These are phyloP conservation scores for Telfairia occidentalis DNA, from an alignment of 331 rosid species.

Conservation along the genomic window DNA sequence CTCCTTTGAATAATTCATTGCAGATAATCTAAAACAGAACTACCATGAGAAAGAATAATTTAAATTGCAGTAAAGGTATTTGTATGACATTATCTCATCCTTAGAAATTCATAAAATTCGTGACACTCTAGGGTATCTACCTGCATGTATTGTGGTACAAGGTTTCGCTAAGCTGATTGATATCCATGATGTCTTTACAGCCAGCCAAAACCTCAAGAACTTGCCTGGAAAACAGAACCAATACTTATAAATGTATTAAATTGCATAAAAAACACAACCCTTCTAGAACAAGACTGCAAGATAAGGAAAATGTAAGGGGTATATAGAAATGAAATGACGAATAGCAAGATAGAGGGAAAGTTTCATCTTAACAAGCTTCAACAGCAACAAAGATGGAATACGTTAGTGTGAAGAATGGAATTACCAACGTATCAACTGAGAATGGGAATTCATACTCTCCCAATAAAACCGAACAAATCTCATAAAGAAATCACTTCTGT, in stretches of 20 bases:
- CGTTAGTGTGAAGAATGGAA: neutral
- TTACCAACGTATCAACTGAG: neutral
- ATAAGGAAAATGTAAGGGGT: neutral
- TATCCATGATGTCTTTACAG: slow-evolving; percentile 53
- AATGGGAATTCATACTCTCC: neutral
- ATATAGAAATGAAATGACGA: neutral
- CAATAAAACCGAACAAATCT: neutral
- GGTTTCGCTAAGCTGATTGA: slow-evolving; percentile 54
- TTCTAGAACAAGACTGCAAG: neutral
- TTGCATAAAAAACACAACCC: neutral
- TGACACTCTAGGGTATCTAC: too few relatives aligned
- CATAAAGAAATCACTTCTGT: neutral
- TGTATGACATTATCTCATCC: neutral
- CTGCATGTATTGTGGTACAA: slow-evolving; percentile 84
- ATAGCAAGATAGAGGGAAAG: neutral
- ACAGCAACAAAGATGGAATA: neutral
- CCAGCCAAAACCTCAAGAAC: slow-evolving; percentile 93
- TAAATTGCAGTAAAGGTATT: neutral
- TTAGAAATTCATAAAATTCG: neutral
- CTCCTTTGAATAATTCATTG: neutral
- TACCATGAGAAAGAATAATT: neutral
- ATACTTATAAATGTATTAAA: neutral
- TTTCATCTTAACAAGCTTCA: neutral
- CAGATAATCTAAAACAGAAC: neutral
- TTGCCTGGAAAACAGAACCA: slow-evolving; percentile 43